Conservation (phyloP, 441 rosid species). For the Pelargonium australe region DNA sequence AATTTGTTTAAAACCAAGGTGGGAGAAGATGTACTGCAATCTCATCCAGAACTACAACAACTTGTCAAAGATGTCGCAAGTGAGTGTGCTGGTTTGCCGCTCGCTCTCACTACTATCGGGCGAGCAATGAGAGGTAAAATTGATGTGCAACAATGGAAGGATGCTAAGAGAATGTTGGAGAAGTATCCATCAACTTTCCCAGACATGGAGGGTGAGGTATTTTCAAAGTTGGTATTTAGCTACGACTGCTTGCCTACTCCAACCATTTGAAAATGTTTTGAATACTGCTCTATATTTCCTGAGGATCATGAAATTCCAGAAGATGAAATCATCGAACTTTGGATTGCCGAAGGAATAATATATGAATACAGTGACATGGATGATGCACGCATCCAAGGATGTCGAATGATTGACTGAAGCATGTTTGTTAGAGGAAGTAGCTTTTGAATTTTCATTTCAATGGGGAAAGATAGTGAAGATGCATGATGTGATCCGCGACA, state of each 20-base stretch:
- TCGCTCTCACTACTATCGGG: slow-evolving; percentile 26
- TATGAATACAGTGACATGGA: not conserved
- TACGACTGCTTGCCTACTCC: not conserved
- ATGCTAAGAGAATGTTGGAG: not conserved
- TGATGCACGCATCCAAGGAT: not conserved
- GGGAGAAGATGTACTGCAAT: slow-evolving; percentile 8
- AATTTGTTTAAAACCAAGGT: slow-evolving; percentile 17
- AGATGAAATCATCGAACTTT: not conserved
- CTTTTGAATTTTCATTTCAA: not conserved
- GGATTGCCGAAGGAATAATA: not conserved
- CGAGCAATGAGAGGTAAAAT: slow-evolving; percentile 19
- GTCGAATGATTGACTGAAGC: not conserved
- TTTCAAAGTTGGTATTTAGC: not conserved
- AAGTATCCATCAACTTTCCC: not conserved
- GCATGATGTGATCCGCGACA: not conserved
- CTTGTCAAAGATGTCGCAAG: slow-evolving; percentile 12
- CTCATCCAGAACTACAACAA: slow-evolving; percentile 15
- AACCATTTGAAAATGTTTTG: not conserved
- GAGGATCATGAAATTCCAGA: not conserved
- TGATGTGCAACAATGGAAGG: not conserved
- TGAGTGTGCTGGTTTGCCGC: slow-evolving; percentile 25
- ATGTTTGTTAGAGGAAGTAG: not conserved
- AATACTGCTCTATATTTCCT: not conserved
- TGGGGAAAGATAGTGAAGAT: not conserved
- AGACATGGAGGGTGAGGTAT: not conserved